Conservation (phyloP, 371 early-diverging fungal species). For the Lichtheimia ramosa region DNA sequence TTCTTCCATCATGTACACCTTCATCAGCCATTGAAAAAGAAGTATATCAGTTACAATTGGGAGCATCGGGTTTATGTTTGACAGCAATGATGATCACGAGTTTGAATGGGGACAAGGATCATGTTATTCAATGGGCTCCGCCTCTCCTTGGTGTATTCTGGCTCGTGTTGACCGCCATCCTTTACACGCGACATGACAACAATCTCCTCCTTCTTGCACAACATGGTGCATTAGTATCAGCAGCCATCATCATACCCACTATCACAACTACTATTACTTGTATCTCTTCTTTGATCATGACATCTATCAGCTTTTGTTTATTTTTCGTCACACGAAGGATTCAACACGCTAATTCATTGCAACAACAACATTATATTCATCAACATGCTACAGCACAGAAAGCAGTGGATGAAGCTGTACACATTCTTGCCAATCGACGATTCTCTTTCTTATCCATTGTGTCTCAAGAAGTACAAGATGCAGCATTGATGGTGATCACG, state of each 20-base stretch:
- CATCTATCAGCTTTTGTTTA: conserved; percentile 6
- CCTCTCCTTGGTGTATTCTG: neutral
- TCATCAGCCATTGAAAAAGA: conserved; percentile 2
- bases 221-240: neutral
- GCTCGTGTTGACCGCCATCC: neutral
- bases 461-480: conserved; percentile 54
- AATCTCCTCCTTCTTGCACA: neutral
- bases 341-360: conserved; percentile 4
- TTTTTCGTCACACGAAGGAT: conserved; percentile 4
- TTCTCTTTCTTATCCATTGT: conserved; percentile 30
- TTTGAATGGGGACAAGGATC: neutral
- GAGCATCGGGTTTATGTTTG: neutral
- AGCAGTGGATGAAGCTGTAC: conserved; percentile 21
- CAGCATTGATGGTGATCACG: conserved; percentile 50
- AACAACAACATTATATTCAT: conserved; percentile 1
- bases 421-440: conserved; percentile 23
- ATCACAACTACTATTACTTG: neutral
- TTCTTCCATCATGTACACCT: neutral
- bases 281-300: neutral
- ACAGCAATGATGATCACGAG: neutral
- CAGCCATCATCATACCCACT: neutral
- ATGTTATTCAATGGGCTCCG: neutral
- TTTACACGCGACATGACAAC: neutral
- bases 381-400: conserved; percentile 15
- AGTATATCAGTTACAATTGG: neutral